Base-by-base conservation (phyloP, 208 protist genomes). In the Balamuthia mandrillaris region DNA sequence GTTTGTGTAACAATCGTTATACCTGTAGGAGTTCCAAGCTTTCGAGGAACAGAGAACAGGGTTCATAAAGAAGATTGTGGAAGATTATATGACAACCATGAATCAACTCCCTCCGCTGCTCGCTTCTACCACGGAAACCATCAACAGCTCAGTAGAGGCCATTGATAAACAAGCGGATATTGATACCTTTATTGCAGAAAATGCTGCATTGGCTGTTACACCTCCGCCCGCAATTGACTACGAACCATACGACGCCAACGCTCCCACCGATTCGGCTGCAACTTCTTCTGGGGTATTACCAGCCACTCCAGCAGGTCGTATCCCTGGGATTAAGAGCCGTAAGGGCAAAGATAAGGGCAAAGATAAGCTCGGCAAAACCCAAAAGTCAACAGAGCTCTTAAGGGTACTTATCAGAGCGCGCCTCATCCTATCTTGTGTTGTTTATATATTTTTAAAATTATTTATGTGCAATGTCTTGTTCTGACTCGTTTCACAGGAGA, bases 191-290 rank as follows among this genome's bases (percentile, higher is more conserved):
- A 75, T 75, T 18, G 65, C 35, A n/a, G 18, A 18, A 31, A 75
- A 75, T 41, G 29, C 16, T 31, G 41, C 65, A 24, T 51, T 24
- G 65, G 65, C 21, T 31, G 65, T 75, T 10, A 75, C 65, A 27
- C 65, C 65, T 35, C 65, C 65, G 65, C 65, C 65, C 37, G 65
- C 41, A 27, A 75, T 75, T 31, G 37, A 75, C 27, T 75, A 75
- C 24, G 65, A 75, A 41, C 65, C 65, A 12, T 75, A 75, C 42
- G 0, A n/a, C 27, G 41, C 27, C 65, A 41, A 75, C 27, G 42
- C 27, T 31, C 49, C 49, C 49, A n/a, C n/a, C n/a, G n/a, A n/a
- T n/a, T n/a, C n/a, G n/a, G n/a, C n/a, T n/a, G n/a, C n/a, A n/a
- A n/a, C n/a, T n/a, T n/a, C n/a, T n/a, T n/a, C n/a, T n/a, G n/a